Evolutionary conservation across 495 filamentous ascomycete genomes (phyloP).

Genomic region (Trichoderma reesei): DNA sequence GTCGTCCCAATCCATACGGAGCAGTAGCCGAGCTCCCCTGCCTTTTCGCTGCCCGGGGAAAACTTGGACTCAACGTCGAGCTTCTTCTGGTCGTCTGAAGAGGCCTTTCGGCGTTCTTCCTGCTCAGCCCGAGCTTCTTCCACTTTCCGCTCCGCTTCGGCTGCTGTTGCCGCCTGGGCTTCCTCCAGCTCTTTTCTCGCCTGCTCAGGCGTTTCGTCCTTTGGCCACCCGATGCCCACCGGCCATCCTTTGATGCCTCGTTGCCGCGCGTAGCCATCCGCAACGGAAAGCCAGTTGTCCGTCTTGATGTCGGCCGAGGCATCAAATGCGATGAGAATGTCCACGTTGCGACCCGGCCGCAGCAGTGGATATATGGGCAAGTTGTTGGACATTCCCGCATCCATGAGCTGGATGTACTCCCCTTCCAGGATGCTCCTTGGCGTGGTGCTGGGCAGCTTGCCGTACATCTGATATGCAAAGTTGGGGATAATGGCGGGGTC

Average conservation of each 20-base stretch:
- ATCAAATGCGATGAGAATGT: conserved; percentile 60
- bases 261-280: conserved; percentile 84
- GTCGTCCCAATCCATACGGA: conserved; percentile 90
- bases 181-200: conserved; percentile 56
- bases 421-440: conserved; percentile 62
- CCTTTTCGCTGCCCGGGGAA: conserved; percentile 29
- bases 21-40: conserved; percentile 69
- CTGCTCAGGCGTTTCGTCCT: conserved; percentile 41
- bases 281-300: conserved; percentile 77
- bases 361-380: conserved; percentile 90
- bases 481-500: conserved; percentile 85
- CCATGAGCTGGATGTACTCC: conserved; percentile 78
- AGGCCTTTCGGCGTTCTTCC: conserved; percentile 21
- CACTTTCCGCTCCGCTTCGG: conserved; percentile 54
- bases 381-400: conserved; percentile 97
- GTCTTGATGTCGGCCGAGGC: conserved; percentile 32
- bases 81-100: conserved; percentile 15
- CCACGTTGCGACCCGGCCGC: conserved; percentile 74
- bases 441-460: conserved; percentile 58
- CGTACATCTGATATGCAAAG: conserved; percentile 69
- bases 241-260: conserved; percentile 90
- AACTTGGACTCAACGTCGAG: conserved; percentile 17
- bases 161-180: conserved; percentile 50
- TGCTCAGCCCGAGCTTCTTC: conserved; percentile 48
- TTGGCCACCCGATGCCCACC: conserved; percentile 82